Base-by-base conservation (phyloP, 345 rosid species). In the Erucastrum elatum region DNA sequence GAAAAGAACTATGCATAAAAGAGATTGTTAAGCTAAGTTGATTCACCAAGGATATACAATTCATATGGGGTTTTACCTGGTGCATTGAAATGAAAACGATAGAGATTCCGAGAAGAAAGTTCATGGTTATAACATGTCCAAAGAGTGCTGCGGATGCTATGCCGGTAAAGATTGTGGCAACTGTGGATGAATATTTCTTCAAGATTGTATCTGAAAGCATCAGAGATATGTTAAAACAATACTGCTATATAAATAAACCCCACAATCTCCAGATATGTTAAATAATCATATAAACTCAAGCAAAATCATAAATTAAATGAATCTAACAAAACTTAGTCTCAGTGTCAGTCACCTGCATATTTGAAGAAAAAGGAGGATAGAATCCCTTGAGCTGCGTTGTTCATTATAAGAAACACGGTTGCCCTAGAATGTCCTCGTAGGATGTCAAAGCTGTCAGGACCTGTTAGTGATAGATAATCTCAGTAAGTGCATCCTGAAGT, bases 111-210 rank as follows among this genome's bases (percentile, higher is more conserved):
- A 94, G 85, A 71, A 94, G 35, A 70, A 94, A 94, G 83, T 94
- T 94, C 77, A 92, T 86, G 6, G 98, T 94, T 83, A 94, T 82
- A 46, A 77, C 85, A 86, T 94, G 98, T 81, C 98, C 98, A 85
- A 94, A 94, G 78, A 94, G 81, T 2, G 82, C 88, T 16, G 97
- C 97, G 84, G 98, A 94, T 77, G 97, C 97, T 80, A 94, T 83
- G 74, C 98, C 97, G 0, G 98, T 94, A 86, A 94, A 94, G 84
- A 94, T 94, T 68, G 98, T 94, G 15, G 98, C 98, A 55, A 94
- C 97, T 34, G 98, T 91, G 5, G 98, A 94, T 29, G 98, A 94
- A 87, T 94, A 94, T 85, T 94, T 94, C 91, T 94, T 94, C 89
- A 94, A 84, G 75, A 94, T 94, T 80, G 98, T 90, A 84, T 94